Evolutionary conservation across 805 yeast species (phyloP).

Genomic region (Pichia manshurica): DNA sequence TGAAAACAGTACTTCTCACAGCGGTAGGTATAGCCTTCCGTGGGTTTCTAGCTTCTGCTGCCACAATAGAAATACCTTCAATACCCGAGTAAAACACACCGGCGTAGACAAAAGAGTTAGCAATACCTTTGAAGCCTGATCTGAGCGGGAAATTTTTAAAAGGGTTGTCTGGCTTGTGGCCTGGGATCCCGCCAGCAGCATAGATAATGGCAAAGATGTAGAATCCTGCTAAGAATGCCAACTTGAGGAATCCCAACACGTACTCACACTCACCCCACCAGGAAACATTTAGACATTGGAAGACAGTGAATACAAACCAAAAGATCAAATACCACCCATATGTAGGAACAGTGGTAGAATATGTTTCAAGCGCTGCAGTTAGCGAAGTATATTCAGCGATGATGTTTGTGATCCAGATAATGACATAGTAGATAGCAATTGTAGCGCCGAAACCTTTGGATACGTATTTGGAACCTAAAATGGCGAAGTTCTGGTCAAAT

Average conservation of each 20-base stretch:
- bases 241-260: slow-evolving; percentile 45
- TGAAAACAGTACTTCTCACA: slow-evolving; percentile 52
- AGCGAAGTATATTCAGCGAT: slow-evolving; percentile 51
- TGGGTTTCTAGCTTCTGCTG: slow-evolving; percentile 59
- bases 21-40: slow-evolving; percentile 52
- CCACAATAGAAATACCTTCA: slow-evolving; percentile 40
- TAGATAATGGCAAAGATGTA: slow-evolving; percentile 45
- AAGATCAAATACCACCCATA: slow-evolving; percentile 51
- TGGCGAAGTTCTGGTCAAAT: slow-evolving; percentile 49
- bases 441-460: slow-evolving; percentile 56
- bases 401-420: slow-evolving; percentile 51
- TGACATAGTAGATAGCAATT: slow-evolving; percentile 46
- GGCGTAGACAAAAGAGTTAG: slow-evolving; percentile 22
- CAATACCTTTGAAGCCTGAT: slow-evolving; percentile 24
- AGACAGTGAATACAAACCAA: slow-evolving; percentile 45
- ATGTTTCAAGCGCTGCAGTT: slow-evolving; percentile 43
- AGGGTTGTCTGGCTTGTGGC: slow-evolving; percentile 31
- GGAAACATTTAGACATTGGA: slow-evolving; percentile 46
- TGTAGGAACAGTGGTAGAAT: slow-evolving; percentile 48
- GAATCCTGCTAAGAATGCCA: slow-evolving; percentile 44
- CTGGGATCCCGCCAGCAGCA: slow-evolving; percentile 38
- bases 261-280: slow-evolving; percentile 56
- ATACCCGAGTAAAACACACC: slow-evolving; percentile 25
- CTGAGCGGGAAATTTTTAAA: slow-evolving; percentile 32
- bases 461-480: slow-evolving; percentile 44